phyloP scores from a whole-genome alignment of 2,329 filamentous ascomycete genomes.

The Colletotrichum sp. region DNA sequence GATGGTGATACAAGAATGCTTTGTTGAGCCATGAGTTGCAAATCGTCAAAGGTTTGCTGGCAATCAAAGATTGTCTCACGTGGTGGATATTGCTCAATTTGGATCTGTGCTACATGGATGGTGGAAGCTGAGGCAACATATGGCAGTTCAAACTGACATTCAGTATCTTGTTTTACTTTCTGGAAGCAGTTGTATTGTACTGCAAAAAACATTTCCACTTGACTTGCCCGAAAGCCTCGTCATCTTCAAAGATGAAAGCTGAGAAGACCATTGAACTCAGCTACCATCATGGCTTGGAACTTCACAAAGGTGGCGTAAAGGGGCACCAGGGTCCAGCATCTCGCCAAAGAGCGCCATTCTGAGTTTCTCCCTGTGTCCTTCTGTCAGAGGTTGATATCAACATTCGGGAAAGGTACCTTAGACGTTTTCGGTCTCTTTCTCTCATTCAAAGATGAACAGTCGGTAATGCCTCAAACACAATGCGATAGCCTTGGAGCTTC shows the following conservation, averaged over 20 bases:
- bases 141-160: neutral
- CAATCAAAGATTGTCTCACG: neutral
- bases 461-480: rapidly evolving
- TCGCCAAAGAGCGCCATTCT: neutral
- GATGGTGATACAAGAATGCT: neutral
- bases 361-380: rapidly evolving
- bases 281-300: neutral
- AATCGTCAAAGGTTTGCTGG: neutral
- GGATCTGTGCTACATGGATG: neutral
- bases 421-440: neutral
- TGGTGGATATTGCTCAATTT: neutral
- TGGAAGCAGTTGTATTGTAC: neutral
- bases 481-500: rapidly evolving
- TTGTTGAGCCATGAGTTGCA: neutral
- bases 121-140: neutral
- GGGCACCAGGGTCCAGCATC: neutral
- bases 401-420: neutral
- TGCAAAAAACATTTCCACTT: neutral
- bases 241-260: neutral
- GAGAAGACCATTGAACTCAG: neutral
- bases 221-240: rapidly evolving
- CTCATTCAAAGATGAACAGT: rapidly evolving
- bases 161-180: neutral
- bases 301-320: neutral
- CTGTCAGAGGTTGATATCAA: neutral